These are phyloP conservation scores for Chlorella sorokiniana DNA, from an alignment of 139 green algal genomes.

Conservation along the genomic window DNA sequence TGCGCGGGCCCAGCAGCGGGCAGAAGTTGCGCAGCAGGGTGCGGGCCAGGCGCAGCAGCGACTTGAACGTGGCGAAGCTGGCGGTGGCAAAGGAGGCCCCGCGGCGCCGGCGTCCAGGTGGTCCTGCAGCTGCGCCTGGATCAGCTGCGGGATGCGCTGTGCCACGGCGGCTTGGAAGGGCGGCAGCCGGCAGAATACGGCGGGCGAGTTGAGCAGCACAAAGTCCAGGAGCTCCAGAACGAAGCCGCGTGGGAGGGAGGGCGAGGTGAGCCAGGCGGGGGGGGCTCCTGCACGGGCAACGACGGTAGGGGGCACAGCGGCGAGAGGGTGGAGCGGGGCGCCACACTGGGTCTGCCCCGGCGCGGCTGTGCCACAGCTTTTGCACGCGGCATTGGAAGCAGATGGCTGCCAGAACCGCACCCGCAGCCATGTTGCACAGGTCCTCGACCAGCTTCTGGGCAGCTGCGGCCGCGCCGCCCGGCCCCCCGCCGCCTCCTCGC, in stretches of 20 bases:
- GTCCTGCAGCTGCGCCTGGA: slow-evolving; percentile 62
- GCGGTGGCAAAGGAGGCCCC: slow-evolving; percentile 49
- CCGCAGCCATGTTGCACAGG: slow-evolving; percentile 60
- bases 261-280: slow-evolving; percentile 62
- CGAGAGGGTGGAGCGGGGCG: neutral
- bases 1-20: slow-evolving; percentile 36
- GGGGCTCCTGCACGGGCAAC: slow-evolving; percentile 18
- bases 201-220: slow-evolving; percentile 67
- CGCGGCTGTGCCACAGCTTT: too few relatives aligned
- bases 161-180: slow-evolving; percentile 42
- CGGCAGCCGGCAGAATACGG: slow-evolving; percentile 56
- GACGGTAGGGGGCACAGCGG: neutral
- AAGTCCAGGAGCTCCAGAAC: slow-evolving; percentile 83
- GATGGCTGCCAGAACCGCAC: slow-evolving; percentile 24
- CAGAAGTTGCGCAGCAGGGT: slow-evolving; percentile 59
- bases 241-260: slow-evolving; percentile 62
- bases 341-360: too few relatives aligned
- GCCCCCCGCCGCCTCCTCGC: neutral
- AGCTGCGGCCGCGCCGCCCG: slow-evolving; percentile 26
- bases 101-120: slow-evolving; percentile 52
- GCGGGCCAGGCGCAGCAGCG: slow-evolving; percentile 59
- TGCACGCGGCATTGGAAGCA: too few relatives aligned
- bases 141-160: slow-evolving; percentile 45
- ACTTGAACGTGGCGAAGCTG: slow-evolving; percentile 45
- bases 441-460: slow-evolving; percentile 70